Base-by-base conservation (phyloP, 768 basidiomycete genomes). In the Mycena filopes region DNA sequence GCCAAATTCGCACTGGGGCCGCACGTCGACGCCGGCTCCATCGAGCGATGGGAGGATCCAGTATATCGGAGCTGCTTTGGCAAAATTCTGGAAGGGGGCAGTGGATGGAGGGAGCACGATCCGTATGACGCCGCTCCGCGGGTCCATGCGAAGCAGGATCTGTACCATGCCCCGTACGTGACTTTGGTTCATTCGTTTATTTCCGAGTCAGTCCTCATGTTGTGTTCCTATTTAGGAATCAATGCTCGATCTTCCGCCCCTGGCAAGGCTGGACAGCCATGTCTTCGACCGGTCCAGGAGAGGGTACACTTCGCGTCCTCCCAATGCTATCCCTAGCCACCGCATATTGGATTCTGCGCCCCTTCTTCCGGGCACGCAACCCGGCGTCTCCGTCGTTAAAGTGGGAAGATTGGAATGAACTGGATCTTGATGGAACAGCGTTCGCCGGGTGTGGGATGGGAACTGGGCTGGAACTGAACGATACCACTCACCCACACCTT, bases 301-400 rank as follows among this genome's bases (percentile, higher is more conserved):
- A 91, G 71, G 90, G 90, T 15, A 91, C 89, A 0, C 79, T 91
- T 1, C 80, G 82, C 2, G 84, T 91, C n/a, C 82, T 87, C 43
- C 89, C 89, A 0, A 81, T 84, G 74, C 75, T 91, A 48, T 75
- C 76, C 0, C 80, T 88, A 21, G 76, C 87, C 9, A 83, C 87
- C 0, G 84, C 89, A 0, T 92, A 92, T 66, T 76, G 85, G 60
- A 78, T 91, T 21, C 80, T 91, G 0, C 84, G 90, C 11, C 90
- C 90, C 0, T 89, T 91, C 77, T 91, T 92, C 82, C 80, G 78
- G 53, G 82, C 80, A 6, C 67, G 70, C 16, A 59, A 70, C 21
- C 33, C 69, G 12, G 25, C 54, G 1, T 73, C 72, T 6, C 15
- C 31, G 18, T 73, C 81, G 38, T 61, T 87, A 42, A 77, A 77